Evolutionary conservation across 305 asterid species (phyloP).

Genomic region (Solanum hybrid): DNA sequence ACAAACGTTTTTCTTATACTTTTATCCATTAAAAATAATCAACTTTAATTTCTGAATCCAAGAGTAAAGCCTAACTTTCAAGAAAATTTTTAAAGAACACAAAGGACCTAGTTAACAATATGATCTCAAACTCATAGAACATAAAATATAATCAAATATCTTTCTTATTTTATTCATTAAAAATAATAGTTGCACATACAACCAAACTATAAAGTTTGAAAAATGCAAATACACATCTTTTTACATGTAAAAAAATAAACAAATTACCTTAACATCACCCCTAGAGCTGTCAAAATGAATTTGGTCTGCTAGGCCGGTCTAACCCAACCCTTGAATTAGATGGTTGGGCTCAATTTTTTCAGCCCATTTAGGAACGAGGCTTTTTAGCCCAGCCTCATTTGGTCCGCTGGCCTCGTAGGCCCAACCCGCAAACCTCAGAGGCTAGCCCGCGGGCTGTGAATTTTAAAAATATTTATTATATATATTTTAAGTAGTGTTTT

Average conservation of each 20-base stretch:
- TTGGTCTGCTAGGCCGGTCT: no score
- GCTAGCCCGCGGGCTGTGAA: no score
- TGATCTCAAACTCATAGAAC: background rate
- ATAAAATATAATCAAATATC: background rate
- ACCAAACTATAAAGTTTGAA: background rate
- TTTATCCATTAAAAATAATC: background rate
- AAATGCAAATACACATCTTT: background rate
- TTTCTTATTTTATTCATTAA: background rate
- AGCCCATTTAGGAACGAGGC: no score
- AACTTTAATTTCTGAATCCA: background rate
- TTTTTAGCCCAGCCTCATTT: no score
- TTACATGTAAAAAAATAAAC: background rate
- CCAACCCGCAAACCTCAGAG: no score
- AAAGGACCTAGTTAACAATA: background rate
- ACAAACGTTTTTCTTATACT: background rate
- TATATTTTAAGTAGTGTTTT: no score
- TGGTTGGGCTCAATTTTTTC: no score
- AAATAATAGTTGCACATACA: background rate
- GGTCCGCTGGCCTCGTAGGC: no score
- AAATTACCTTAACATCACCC: background rate
- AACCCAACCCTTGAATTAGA: no score
- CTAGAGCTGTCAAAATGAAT: no score
- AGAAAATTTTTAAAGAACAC: background rate
- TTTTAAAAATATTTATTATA: no score
- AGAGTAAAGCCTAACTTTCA: background rate